phyloP scores from a whole-genome alignment of 140 eudicot genomes.

The Stevia rebaudiana region DNA sequence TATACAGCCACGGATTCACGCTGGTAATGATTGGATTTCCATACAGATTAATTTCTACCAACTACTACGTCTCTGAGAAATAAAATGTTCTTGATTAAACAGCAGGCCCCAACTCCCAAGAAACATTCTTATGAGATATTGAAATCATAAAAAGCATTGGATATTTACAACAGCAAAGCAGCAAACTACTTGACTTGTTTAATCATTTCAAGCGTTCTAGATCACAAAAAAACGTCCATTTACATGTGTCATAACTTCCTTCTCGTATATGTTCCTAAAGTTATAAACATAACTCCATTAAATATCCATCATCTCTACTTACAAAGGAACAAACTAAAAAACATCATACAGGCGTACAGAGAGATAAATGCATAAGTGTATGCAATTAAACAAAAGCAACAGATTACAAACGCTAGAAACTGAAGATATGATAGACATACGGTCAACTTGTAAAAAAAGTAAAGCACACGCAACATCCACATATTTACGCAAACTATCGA shows the following conservation, averaged over 20 bases:
- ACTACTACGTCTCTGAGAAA: neutral
- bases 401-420: neutral
- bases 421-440: neutral
- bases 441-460: neutral
- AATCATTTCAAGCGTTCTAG: neutral
- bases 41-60: neutral
- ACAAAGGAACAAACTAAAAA: neutral
- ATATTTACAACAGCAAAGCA: neutral
- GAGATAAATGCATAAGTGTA: neutral
- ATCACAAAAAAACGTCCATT: neutral
- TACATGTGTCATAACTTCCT: conserved; percentile 2
- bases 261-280: neutral
- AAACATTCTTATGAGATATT: neutral
- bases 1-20: neutral
- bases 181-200: neutral
- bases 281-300: neutral
- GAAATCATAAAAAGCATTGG: neutral
- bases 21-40: neutral
- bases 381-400: neutral
- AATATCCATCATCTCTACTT: neutral
- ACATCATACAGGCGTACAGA: neutral
- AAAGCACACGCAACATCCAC: neutral
- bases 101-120: neutral
- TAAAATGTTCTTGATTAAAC: neutral
- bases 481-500: conserved; percentile 10